Evolutionary conservation across 192 early-diverging fungal species (phyloP).

Genomic region (Pilobolus umbonatus): DNA sequence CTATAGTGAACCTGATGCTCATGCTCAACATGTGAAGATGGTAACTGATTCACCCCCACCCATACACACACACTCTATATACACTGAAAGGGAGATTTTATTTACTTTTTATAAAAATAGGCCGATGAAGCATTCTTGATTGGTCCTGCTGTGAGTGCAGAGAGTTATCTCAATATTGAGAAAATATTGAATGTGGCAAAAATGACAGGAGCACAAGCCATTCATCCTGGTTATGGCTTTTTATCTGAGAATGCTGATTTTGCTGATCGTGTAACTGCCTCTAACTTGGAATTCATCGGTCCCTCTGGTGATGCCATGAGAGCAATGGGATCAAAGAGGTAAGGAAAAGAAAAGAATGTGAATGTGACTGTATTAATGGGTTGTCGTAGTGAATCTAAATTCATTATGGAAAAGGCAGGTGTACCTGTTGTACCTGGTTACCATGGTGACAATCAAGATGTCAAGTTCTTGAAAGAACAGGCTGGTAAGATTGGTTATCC

Average conservation of each 20-base stretch:
- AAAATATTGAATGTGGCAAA: conserved; percentile 79
- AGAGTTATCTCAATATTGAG: conserved; percentile 78
- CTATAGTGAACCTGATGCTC: conserved; percentile 85
- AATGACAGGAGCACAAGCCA: conserved; percentile 77
- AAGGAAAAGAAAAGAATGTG: neutral
- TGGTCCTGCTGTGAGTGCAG: conserved; percentile 73
- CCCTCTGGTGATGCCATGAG: conserved; percentile 83
- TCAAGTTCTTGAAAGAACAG: conserved; percentile 63
- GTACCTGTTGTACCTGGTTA: conserved; percentile 94
- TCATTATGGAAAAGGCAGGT: conserved; percentile 83
- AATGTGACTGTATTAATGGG: neutral
- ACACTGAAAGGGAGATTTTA: neutral
- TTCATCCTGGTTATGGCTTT: conserved; percentile 98
- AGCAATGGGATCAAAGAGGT: conserved; percentile 91
- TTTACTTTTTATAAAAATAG: conserved; percentile 23
- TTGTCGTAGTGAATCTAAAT: conserved; percentile 80
- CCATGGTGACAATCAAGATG: conserved; percentile 84
- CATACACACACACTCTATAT: no score
- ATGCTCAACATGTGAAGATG: conserved; percentile 81
- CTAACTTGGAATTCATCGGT: conserved; percentile 83
- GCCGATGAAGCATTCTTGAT: conserved; percentile 94
- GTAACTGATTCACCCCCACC: conserved; percentile 25
- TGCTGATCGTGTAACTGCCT: conserved; percentile 61
- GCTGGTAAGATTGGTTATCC: conserved; percentile 88
- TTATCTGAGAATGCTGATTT: conserved; percentile 92